Evolutionary conservation across 2,329 filamentous ascomycete genomes (phyloP), one percentile per base, ranked within the genome.

Genomic region (Aspergillus candidus): DNA sequence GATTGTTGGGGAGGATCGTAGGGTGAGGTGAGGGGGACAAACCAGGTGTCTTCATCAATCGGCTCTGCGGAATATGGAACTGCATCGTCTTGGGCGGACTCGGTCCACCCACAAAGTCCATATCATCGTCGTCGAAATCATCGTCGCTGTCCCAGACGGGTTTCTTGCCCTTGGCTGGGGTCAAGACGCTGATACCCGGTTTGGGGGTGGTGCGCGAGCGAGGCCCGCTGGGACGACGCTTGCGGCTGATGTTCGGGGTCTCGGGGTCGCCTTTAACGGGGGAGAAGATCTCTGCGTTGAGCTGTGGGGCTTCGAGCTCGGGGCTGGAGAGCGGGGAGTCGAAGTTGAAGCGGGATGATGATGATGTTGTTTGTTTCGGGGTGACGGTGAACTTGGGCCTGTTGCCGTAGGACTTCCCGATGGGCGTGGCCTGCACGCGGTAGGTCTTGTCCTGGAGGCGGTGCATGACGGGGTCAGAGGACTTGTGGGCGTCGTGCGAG

Each of bases 361-460:
- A 50, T 18, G 55, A 50, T 3, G 56, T 50, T 7, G 58, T 56
- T 3, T 48, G 42, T 17, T 65, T 62, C 1, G 63, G 66, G 0
- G 62, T 67, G 30, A 58, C 47, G 15, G 50, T 56, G 55, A 62
- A 63, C 46, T 62, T 63, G 47, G 63, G 55, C 33, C 59, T 49
- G 44, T 58, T 38, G 15, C 50, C 45, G 45, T 51, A 59, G 38
- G 72, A 69, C 33, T 70, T 71, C 8, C 82, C 84, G 54, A 93
- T 83, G 0, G 93, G 93, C 8, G 93, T 98, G 5, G 91, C 88
- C 66, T 94, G 88, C 17, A 98, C 77, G 29, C 91, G 87, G 71
- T 94, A 98, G 46, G 86, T 96, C 69, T 94, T 96, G 72, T 97
- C 90, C 4, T 94, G 79, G n/a, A 97, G 76, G 46, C 86, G 86